Base-by-base conservation (phyloP, 78 protist species). In the Dictyostelium purpureum region DNA sequence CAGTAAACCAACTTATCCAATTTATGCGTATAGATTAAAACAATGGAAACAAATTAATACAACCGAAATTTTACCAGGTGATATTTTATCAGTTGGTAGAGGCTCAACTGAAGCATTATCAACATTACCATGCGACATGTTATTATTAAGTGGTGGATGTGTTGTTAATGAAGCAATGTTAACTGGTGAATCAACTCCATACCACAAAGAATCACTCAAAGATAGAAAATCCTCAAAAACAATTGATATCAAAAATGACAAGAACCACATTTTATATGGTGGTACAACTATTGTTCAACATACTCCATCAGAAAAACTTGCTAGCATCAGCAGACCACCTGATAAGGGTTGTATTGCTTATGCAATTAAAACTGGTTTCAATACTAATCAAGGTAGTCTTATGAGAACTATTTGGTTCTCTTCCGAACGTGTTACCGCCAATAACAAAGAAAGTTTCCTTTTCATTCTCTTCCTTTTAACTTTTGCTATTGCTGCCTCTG, bases 101-200 rank as follows among this genome's bases (percentile, higher is more conserved):
- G 79, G 80, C 35, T 18, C 69, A 24, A 80, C 16, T 80, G 78
- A 90, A 57, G 88, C 88, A 21, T 26, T 63, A 42, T 47, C 74
- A 37, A 54, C 92, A 18, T 52, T 93, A 40, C 99, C 99, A 10
- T 83, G 95, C 38, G 99, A 99, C 70, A 21, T 79, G 28, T 79
- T 99, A 2, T 82, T 98, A 4, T 89, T 99, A n/a, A 54, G n/a
- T 31, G 99, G 99, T 67, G 85, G 78, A 38, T 88, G 90, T 42
- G 96, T 98, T 6, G 98, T 96, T n/a, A 97, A 98, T 89, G 99
- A 99, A 90, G 96, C 99, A 19, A 93, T 98, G 94, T 97, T 99
- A 61, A 99, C 99, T 4, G 99, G 99, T 66, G 99, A 98, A 88
- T 94, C 98, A 2, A 92, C 95, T 26, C 99, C 99, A 24, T 96